phyloP scores from a whole-genome alignment of 371 early-diverging fungal genomes.

The Syncephalastrum contaminatum region DNA sequence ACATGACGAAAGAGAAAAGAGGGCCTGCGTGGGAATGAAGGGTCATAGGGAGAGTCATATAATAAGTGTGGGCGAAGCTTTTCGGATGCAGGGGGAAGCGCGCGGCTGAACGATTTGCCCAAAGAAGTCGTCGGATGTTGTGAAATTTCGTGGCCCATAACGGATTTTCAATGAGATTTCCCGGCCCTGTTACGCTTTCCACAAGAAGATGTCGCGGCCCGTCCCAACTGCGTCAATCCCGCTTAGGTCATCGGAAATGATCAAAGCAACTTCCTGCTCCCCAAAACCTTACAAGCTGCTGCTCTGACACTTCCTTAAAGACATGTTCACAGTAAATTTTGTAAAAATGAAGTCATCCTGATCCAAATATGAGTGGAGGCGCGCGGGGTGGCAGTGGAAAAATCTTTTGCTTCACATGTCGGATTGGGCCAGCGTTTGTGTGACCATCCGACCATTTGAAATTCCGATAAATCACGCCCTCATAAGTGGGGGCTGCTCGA shows the following conservation, averaged over 20 bases:
- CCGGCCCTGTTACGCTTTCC: conserved; percentile 14
- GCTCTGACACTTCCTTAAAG: no score
- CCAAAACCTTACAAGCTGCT: no score
- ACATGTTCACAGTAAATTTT: no score
- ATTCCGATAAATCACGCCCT: conserved; percentile 17
- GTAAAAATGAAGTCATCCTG: not conserved
- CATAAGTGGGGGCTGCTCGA: conserved; percentile 6
- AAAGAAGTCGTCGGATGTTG: not conserved
- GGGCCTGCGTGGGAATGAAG: no score
- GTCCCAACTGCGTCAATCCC: conserved; percentile 3
- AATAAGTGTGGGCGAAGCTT: no score
- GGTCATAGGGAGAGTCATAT: no score
- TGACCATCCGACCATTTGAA: conserved; percentile 14
- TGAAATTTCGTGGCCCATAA: conserved; percentile 13
- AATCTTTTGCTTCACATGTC: conserved; percentile 11
- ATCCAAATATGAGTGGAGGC: conserved; percentile 1
- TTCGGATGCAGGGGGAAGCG: no score
- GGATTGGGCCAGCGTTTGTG: conserved; percentile 10
- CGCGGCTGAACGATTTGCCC: no score
- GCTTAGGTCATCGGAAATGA: conserved; percentile 2
- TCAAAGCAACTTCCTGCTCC: no score
- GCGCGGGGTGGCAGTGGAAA: no score
- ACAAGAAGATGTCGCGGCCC: conserved; percentile 4
- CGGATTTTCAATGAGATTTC: conserved; percentile 7
- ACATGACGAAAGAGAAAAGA: no score